phyloP scores from a whole-genome alignment of 1,284 basidiomycete species.

The Tilletia walkeri region DNA sequence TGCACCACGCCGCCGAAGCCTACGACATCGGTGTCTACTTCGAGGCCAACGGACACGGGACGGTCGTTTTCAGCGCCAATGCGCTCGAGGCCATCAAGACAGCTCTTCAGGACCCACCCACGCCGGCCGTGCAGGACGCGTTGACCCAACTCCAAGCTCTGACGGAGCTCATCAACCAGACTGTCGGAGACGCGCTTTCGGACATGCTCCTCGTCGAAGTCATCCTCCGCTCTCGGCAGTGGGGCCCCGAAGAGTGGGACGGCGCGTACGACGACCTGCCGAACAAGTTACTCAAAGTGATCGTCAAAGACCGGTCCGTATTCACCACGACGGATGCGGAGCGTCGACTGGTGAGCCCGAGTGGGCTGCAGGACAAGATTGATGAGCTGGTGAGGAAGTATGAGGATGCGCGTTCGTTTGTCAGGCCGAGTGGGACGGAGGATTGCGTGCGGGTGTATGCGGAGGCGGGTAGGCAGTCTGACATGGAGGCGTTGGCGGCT shows the following conservation, averaged over 20 bases:
- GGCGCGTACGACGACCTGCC: slow-evolving; percentile 89
- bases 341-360: slow-evolving; percentile 75
- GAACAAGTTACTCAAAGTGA: slow-evolving; percentile 93
- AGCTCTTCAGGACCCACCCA: slow-evolving; percentile 73
- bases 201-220: slow-evolving; percentile 95
- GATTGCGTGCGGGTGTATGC: slow-evolving; percentile 98
- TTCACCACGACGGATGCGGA: slow-evolving; percentile 96
- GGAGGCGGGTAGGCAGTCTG: slow-evolving; percentile 73
- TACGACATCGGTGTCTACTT: slow-evolving; percentile 97
- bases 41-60: slow-evolving; percentile 98
- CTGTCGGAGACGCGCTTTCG: slow-evolving; percentile 93
- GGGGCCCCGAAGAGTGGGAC: slow-evolving; percentile 76
- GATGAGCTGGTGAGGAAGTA: slow-evolving; percentile 79
- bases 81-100: slow-evolving; percentile 58
- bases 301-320: slow-evolving; percentile 75
- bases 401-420: slow-evolving; percentile 84
- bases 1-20: slow-evolving; percentile 93
- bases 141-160: slow-evolving; percentile 59
- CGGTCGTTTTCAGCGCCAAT: slow-evolving; percentile 80
- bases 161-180: slow-evolving; percentile 89
- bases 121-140: slow-evolving; percentile 72
- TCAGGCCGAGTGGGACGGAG: slow-evolving; percentile 94
- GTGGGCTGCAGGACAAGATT: slow-evolving; percentile 78
- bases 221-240: slow-evolving; percentile 70
- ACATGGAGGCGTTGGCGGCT: slow-evolving; percentile 64